These are phyloP conservation scores for Ramalina intermedia DNA, from an alignment of 495 filamentous ascomycete species.

Conservation along the genomic window DNA sequence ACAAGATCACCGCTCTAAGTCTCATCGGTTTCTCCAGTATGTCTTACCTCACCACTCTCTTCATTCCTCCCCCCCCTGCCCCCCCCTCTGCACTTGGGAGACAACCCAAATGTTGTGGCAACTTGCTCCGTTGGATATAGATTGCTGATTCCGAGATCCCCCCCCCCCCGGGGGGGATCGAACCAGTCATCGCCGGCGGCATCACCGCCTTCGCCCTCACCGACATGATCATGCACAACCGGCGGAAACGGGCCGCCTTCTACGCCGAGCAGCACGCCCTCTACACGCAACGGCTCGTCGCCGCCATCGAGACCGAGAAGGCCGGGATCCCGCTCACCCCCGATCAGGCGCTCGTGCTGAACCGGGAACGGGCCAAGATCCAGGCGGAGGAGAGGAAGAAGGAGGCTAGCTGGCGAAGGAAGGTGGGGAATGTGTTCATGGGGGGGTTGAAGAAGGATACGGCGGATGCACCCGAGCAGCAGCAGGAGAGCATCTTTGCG, in stretches of 20 bases:
- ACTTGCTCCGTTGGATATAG: background rate
- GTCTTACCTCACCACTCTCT: conserved; percentile 12
- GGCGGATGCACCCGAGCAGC: conserved; percentile 1
- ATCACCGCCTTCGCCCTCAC: conserved; percentile 66
- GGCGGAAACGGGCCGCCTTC: conserved; percentile 51
- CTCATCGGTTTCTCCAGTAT: conserved; percentile 72
- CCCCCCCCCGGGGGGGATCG: too few species aligned
- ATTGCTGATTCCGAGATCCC: too few species aligned
- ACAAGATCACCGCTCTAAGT: conserved; percentile 57
- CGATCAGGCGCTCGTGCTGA: conserved; percentile 31
- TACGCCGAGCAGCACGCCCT: conserved; percentile 46
- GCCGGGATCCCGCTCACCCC: conserved; percentile 16
- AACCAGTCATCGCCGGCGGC: conserved; percentile 51
- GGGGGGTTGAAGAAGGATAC: conserved; percentile 34
- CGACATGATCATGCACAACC: conserved; percentile 83
- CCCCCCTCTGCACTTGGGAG: background rate
- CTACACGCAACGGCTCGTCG: conserved; percentile 44
- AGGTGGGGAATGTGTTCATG: conserved; percentile 22
- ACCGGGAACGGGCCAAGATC: conserved; percentile 42
- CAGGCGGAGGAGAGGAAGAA: conserved; percentile 31
- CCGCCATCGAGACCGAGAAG: conserved; percentile 48
- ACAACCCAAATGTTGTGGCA: background rate
- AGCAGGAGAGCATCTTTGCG: conserved; percentile 19
- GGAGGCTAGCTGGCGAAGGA: conserved; percentile 22
- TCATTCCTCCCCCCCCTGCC: background rate